Evolutionary conservation across 1,284 basidiomycete species (phyloP).

Genomic region (Pisolithus thermaeus): DNA sequence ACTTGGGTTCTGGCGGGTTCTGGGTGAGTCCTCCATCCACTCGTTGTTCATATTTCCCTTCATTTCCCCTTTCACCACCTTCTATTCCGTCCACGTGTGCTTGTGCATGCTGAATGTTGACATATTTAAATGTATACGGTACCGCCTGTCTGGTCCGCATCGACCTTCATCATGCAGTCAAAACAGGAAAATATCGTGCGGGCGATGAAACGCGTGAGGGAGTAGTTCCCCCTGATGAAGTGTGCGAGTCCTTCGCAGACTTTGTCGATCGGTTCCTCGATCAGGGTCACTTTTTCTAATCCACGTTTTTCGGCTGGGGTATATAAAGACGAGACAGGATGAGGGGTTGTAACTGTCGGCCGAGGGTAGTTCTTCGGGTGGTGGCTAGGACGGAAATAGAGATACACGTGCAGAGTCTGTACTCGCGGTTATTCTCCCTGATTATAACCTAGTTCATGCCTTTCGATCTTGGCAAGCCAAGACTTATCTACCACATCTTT

Average conservation of each 20-base stretch:
- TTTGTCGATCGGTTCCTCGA: conserved; percentile 43
- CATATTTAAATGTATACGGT: neutral
- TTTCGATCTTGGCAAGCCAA: no score
- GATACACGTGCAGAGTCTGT: no score
- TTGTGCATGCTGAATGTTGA: neutral
- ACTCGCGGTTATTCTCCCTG: no score
- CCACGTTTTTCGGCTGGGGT: no score
- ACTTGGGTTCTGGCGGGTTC: conserved; percentile 54
- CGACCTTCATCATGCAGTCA: conserved; percentile 32
- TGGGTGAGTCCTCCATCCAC: conserved; percentile 34
- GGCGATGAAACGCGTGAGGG: conserved; percentile 47
- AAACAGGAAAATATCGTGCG: conserved; percentile 57
- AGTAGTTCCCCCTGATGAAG: conserved; percentile 42
- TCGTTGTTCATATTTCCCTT: neutral
- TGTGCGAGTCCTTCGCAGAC: conserved; percentile 48
- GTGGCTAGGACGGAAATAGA: no score
- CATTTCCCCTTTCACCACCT: neutral
- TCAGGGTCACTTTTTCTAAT: neutral
- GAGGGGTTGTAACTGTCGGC: no score
- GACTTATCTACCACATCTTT: no score
- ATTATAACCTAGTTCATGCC: no score
- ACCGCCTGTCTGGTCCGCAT: no score
- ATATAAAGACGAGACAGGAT: no score
- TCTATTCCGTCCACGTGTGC: neutral
- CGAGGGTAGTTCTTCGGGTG: no score